phyloP scores from a whole-genome alignment of 768 basidiomycete species.

The Lactarius indigo region DNA sequence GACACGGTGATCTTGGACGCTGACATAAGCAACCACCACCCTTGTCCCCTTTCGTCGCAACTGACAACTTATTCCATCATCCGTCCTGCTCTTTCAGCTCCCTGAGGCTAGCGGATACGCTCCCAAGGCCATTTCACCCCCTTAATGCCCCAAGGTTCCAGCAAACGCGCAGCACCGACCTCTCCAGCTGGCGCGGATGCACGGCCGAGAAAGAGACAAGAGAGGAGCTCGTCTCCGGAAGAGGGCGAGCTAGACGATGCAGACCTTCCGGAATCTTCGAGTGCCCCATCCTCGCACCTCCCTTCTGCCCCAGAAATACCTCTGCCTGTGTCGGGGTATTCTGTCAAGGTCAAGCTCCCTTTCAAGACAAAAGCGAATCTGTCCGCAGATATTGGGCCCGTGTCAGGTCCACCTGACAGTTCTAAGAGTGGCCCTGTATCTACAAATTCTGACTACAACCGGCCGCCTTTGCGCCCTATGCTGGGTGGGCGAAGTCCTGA shows the following conservation, averaged over 20 bases:
- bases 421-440: background rate
- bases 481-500: background rate
- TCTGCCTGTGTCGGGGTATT: conserved; percentile 33
- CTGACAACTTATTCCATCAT: background rate
- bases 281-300: conserved; percentile 23
- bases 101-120: background rate
- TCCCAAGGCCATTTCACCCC: conserved; percentile 1
- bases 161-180: conserved; percentile 58
- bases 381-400: background rate
- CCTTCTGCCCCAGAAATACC: conserved; percentile 30
- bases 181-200: conserved; percentile 41
- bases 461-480: background rate
- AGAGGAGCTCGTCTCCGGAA: conserved; percentile 60
- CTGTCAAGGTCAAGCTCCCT: conserved; percentile 62
- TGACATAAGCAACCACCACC: conserved; percentile 14
- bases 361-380: conserved; percentile 53
- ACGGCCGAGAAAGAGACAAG: conserved; percentile 52
- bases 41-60: background rate
- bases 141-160: conserved; percentile 20
- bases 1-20: background rate
- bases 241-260: conserved; percentile 80
- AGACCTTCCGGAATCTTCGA: conserved; percentile 27
- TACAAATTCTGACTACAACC: background rate
- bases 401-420: background rate
- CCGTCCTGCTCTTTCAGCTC: background rate